Conservation (phyloP, 2,329 filamentous ascomycete genomes). For the Exophiala lecanii-corni region DNA sequence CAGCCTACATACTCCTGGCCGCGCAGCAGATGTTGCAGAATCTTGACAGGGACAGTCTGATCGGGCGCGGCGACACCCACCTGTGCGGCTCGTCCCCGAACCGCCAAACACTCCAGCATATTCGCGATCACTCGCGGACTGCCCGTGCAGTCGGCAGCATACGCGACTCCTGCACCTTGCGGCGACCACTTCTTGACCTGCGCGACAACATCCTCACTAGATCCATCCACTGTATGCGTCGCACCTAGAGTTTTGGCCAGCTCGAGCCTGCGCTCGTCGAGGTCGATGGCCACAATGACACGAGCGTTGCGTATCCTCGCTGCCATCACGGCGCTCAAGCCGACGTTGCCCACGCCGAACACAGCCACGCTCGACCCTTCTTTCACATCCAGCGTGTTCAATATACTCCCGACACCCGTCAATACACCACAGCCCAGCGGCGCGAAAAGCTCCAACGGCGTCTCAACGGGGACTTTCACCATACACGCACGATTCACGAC, state of each 20-base stretch:
- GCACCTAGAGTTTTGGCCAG: conserved; percentile 49
- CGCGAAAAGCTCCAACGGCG: conserved; percentile 22
- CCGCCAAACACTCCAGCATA: no score
- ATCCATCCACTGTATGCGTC: conserved; percentile 36
- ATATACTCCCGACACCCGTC: conserved; percentile 30
- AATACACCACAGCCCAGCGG: conserved; percentile 32
- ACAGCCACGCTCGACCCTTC: conserved; percentile 51
- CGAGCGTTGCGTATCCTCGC: conserved; percentile 52
- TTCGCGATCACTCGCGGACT: no score
- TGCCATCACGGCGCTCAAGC: conserved; percentile 52
- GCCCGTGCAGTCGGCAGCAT: no score
- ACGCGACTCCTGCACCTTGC: no score
- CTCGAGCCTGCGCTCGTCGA: conserved; percentile 45
- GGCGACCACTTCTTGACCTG: no score
- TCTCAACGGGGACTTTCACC: conserved; percentile 20
- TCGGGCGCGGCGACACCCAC: conserved; percentile 52
- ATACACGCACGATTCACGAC: conserved; percentile 29
- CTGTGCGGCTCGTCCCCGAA: no score
- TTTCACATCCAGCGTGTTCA: conserved; percentile 27
- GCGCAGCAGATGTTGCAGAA: conserved; percentile 16
- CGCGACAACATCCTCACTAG: conserved; percentile 38
- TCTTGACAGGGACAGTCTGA: conserved; percentile 43
- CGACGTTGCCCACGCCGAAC: conserved; percentile 54
- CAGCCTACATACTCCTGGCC: conserved; percentile 26
- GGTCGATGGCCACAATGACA: conserved; percentile 50